Conservation (phyloP, 345 rosid species). For the Fremontodendron californicum region DNA sequence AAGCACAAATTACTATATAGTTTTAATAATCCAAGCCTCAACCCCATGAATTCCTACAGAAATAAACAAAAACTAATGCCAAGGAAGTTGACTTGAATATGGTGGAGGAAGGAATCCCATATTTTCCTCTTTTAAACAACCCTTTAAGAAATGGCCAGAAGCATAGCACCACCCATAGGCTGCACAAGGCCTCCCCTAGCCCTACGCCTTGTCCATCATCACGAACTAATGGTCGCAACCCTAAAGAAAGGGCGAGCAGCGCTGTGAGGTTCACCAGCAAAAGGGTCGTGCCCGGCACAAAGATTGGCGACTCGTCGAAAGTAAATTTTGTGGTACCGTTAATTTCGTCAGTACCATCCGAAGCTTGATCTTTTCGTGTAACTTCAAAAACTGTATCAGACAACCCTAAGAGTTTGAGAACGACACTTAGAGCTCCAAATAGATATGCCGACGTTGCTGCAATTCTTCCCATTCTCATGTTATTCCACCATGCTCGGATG, state of each 20-base stretch:
- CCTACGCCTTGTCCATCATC: conserved; percentile 17
- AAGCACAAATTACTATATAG: background rate
- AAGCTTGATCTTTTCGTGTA: conserved; percentile 41
- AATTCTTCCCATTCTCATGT: conserved; percentile 31
- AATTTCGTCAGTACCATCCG: background rate
- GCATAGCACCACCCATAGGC: conserved; percentile 36
- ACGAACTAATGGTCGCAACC: conserved; percentile 12
- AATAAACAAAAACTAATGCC: conserved; percentile 26
- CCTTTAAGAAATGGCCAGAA: conserved; percentile 53
- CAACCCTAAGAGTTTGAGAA: conserved; percentile 42
- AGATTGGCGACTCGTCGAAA: conserved; percentile 41
- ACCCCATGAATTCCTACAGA: background rate
- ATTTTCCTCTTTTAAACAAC: conserved; percentile 47
- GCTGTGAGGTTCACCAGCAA: conserved; percentile 43
- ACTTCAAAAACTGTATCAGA: conserved; percentile 48
- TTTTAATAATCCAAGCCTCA: background rate
- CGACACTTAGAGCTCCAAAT: conserved; percentile 29
- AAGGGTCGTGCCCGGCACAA: conserved; percentile 51
- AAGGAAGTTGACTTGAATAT: conserved; percentile 40
- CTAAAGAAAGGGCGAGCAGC: conserved; percentile 7
- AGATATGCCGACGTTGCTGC: conserved; percentile 36
- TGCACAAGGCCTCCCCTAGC: conserved; percentile 32
- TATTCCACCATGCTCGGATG: conserved; percentile 44
- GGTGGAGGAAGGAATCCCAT: conserved; percentile 56
- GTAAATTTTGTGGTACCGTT: conserved; percentile 24